These are phyloP conservation scores for Dichotomopilus funicola DNA, from an alignment of 2,329 filamentous ascomycete species.

Conservation along the genomic window DNA sequence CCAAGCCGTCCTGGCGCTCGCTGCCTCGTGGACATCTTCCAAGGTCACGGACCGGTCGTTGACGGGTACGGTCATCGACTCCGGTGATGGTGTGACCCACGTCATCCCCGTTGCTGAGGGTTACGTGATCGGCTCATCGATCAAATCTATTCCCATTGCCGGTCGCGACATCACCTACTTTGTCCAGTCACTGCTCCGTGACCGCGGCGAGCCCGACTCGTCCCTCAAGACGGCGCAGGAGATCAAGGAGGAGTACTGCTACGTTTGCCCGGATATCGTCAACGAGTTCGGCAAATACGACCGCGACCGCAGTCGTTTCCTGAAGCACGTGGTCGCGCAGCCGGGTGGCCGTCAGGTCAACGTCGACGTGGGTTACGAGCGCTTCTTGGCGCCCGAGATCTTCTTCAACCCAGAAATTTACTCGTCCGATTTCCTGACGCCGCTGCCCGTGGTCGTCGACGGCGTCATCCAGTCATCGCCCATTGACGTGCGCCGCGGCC, in stretches of 20 bases:
- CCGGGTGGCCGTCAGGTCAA: conserved; percentile 77
- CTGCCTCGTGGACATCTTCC: conserved; percentile 96
- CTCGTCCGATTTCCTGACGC: conserved; percentile 95
- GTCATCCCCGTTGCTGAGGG: conserved; percentile 98
- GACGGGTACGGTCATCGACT: conserved; percentile 97
- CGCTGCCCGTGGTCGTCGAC: conserved; percentile 88
- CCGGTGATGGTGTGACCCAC: conserved; percentile 96
- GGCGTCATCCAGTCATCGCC: conserved; percentile 95
- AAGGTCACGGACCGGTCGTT: conserved; percentile 95
- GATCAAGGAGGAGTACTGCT: conserved; percentile 98
- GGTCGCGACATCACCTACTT: conserved; percentile 99
- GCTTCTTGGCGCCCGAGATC: conserved; percentile 96
- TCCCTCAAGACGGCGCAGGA: conserved; percentile 95
- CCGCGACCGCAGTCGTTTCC: conserved; percentile 82
- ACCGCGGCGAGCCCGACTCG: conserved; percentile 93
- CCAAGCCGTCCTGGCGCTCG: conserved; percentile 91
- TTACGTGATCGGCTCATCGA: conserved; percentile 97
- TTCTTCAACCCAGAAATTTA: conserved; percentile 99
- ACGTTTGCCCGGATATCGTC: conserved; percentile 96
- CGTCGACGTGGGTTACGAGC: conserved; percentile 95
- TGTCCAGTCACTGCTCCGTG: conserved; percentile 89
- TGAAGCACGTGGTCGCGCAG: conserved; percentile 80
- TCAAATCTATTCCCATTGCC: conserved; percentile 97
- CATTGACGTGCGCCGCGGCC: conserved; percentile 90
- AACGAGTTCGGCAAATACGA: conserved; percentile 97